Conservation (phyloP, 2,329 filamentous ascomycete species). For the Penicillium decumbens region DNA sequence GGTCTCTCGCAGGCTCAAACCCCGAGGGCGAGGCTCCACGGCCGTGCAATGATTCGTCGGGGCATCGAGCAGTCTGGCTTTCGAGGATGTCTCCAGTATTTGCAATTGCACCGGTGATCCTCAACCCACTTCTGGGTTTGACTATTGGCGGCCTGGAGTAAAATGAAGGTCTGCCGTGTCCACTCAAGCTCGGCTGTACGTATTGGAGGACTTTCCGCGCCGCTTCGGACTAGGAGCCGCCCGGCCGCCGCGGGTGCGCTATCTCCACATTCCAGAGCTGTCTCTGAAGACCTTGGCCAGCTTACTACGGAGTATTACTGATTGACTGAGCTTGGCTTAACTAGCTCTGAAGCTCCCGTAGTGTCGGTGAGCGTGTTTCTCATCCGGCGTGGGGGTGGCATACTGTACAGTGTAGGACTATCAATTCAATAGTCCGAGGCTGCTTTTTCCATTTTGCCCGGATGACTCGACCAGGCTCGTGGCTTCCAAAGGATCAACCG, state of each 20-base stretch:
- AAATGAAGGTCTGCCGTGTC: neutral
- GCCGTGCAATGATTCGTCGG: conserved; percentile 18
- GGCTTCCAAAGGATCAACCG: conserved; percentile 7
- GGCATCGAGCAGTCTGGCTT: conserved; percentile 5
- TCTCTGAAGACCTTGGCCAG: neutral
- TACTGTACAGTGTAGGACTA: neutral
- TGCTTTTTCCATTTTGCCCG: neutral
- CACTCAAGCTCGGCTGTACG: conserved; percentile 11
- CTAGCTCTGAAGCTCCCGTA: neutral
- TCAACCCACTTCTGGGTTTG: neutral
- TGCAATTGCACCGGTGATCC: conserved; percentile 10
- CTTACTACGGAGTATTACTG: neutral
- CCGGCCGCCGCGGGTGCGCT: conserved; percentile 25
- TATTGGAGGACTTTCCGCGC: conserved; percentile 20
- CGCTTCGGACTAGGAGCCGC: conserved; percentile 22
- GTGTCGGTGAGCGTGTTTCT: neutral
- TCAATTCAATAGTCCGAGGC: conserved; percentile 1
- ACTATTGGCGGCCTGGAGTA: conserved; percentile 1
- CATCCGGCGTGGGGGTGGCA: neutral
- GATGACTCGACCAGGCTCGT: conserved; percentile 3
- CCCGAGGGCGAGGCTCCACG: conserved; percentile 1
- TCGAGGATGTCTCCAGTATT: neutral
- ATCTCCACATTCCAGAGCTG: conserved; percentile 17
- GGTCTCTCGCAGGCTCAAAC: conserved; percentile 17
- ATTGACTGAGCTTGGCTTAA: neutral